These are phyloP conservation scores for Podosphaera fusca DNA, from an alignment of 2,329 filamentous ascomycete species.

Conservation along the genomic window DNA sequence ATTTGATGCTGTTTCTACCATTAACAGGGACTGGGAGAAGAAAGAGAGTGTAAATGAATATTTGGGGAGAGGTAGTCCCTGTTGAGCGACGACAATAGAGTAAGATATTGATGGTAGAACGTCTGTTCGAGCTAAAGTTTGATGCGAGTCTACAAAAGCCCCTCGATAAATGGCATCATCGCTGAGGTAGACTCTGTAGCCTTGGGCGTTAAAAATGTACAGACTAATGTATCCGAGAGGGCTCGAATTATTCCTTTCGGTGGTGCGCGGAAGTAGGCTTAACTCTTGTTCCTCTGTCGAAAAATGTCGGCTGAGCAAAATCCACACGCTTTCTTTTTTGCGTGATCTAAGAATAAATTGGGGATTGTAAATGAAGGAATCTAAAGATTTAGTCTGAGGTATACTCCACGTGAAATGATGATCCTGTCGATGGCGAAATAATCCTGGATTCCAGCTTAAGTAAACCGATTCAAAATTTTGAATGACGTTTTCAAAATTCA, in stretches of 20 bases:
- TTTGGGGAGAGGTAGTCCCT: constrained; percentile 45
- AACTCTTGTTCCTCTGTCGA: constrained; percentile 40
- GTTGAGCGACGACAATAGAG: constrained; percentile 50
- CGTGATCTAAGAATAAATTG: constrained; percentile 47
- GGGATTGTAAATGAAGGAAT: constrained; percentile 39
- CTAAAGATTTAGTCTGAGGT: constrained; percentile 22
- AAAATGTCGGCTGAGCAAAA: constrained; percentile 73
- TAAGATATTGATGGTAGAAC: constrained; percentile 23
- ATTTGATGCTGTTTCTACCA: constrained; percentile 30
- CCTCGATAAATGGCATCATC: constrained; percentile 50
- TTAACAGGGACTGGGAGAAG: constrained; percentile 44
- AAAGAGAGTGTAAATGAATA: constrained; percentile 78
- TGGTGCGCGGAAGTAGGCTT: constrained; percentile 20
- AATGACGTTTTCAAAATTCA: constrained; percentile 63
- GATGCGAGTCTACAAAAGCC: constrained; percentile 83
- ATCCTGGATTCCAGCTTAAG: constrained; percentile 81
- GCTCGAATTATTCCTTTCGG: constrained; percentile 12
- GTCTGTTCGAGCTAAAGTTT: constrained; percentile 62
- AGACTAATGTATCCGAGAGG: constrained; percentile 63
- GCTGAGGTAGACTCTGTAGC: constrained; percentile 49
- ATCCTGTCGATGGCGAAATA: constrained; percentile 66
- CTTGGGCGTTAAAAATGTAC: constrained; percentile 51
- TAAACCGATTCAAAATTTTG: constrained; percentile 93
- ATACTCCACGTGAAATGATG: constrained; percentile 72
- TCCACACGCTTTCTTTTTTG: constrained; percentile 45